These are phyloP conservation scores for Eucalyptus viminalis DNA, from an alignment of 345 rosid species.

Conservation along the genomic window DNA sequence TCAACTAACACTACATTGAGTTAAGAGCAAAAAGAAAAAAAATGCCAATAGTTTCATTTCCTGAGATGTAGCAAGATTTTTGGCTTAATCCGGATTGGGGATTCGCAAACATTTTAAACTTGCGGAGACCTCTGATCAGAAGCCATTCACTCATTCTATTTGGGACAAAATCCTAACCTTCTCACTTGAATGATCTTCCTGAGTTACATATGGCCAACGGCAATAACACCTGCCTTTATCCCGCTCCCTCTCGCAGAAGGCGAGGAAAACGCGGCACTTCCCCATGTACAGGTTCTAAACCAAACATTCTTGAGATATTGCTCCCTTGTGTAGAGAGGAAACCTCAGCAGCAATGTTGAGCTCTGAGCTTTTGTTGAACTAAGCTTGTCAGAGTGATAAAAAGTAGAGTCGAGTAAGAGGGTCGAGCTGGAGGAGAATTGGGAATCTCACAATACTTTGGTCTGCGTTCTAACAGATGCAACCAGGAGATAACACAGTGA, in stretches of 20 bases:
- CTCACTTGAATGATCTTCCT: neutral
- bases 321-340: neutral
- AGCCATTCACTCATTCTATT: neutral
- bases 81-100: neutral
- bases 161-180: neutral
- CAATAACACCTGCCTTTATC: neutral
- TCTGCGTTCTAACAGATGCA: neutral
- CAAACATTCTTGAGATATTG: neutral
- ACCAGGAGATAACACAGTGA: neutral
- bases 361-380: neutral
- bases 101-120: neutral
- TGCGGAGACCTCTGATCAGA: neutral
- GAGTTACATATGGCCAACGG: neutral
- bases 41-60: neutral
- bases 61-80: neutral
- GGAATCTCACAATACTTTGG: neutral
- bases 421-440: neutral
- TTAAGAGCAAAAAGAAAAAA: neutral
- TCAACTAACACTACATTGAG: neutral
- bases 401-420: neutral
- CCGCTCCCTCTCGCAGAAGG: neutral
- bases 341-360: neutral
- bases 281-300: neutral
- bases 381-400: neutral
- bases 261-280: neutral